Percentiles rank a stretch among this genome's conserved stretches.
Evolutionary conservation across 2,329 filamentous ascomycete genomes (phyloP).

Genomic region (Colletotrichum sp.): DNA sequence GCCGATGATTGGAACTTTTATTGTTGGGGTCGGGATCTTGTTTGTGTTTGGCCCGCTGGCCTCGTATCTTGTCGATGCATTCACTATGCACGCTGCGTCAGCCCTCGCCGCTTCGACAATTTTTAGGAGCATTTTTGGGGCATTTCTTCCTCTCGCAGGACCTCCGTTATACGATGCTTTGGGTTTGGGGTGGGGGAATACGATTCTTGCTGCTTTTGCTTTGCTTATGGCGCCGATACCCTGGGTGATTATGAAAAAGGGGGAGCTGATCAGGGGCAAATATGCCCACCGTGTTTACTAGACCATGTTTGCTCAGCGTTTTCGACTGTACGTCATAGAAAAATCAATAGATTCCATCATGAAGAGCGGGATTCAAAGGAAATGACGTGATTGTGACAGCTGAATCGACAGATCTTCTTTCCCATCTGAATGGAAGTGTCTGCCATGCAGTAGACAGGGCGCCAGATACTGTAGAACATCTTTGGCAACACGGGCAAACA

Average conservation of each 20-base stretch:
- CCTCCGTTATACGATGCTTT: conserved; percentile 53
- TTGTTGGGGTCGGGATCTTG: conserved; percentile 48
- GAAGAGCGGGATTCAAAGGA: not conserved
- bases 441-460: not conserved
- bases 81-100: conserved; percentile 63
- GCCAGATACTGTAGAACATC: not conserved
- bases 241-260: conserved; percentile 48
- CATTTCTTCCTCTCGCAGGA: conserved; percentile 55
- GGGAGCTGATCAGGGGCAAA: conserved; percentile 32
- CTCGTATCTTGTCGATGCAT: conserved; percentile 60
- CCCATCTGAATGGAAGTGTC: not conserved
- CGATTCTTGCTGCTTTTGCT: conserved; percentile 38
- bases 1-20: conserved; percentile 55
- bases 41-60: not conserved
- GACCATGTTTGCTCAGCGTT: not conserved
- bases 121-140: conserved; percentile 52
- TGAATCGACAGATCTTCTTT: not conserved
- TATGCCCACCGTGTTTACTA: not conserved
- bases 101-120: conserved; percentile 71
- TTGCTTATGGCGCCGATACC: conserved; percentile 49
- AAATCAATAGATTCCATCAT: not conserved
- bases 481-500: not conserved
- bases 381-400: not conserved
- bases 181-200: conserved; percentile 60
- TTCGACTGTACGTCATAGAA: not conserved